A percentile compares a stretch with the other conserved stretches of the same genome.
Conservation (phyloP, 2,329 filamentous ascomycete genomes). For the Microsporum canis region DNA sequence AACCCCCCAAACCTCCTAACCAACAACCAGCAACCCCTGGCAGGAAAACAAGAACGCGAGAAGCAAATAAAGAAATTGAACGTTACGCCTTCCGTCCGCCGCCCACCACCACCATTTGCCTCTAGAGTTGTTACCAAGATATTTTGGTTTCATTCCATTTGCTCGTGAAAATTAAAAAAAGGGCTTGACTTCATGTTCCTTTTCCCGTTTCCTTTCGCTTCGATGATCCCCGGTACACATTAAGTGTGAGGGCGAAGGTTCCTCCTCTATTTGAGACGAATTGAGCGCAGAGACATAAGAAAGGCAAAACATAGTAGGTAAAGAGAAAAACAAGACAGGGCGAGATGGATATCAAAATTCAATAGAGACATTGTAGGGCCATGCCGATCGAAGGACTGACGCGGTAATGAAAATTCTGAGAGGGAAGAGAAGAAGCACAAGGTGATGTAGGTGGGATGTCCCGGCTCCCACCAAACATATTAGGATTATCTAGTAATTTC, state of each 20-base stretch:
- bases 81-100: conserved; percentile 1
- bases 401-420: not conserved
- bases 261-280: conserved; percentile 2
- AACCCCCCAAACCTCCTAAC: not conserved
- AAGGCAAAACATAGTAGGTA: not conserved
- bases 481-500: conserved; percentile 2
- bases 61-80: not conserved
- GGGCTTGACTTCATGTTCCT: not conserved
- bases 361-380: not conserved
- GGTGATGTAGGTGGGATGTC: not conserved
- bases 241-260: not conserved
- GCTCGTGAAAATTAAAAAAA: conserved; percentile 1
- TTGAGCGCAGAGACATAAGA: not conserved
- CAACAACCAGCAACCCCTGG: conserved; percentile 3
- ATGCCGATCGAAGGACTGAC: not conserved
- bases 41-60: conserved; percentile 1
- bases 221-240: not conserved
- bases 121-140: conserved; percentile 4
- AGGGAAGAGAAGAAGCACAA: not conserved
- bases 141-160: conserved; percentile 2
- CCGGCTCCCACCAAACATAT: conserved; percentile 2
- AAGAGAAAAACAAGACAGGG: not conserved
- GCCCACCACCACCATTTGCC: not conserved
- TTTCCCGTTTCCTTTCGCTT: not conserved
- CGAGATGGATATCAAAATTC: conserved; percentile 2